Percentiles rank a stretch among this genome's conserved stretches.
These are phyloP conservation scores for Herpotrichia juniperi DNA, from an alignment of 2,329 filamentous ascomycete species.

Conservation along the genomic window DNA sequence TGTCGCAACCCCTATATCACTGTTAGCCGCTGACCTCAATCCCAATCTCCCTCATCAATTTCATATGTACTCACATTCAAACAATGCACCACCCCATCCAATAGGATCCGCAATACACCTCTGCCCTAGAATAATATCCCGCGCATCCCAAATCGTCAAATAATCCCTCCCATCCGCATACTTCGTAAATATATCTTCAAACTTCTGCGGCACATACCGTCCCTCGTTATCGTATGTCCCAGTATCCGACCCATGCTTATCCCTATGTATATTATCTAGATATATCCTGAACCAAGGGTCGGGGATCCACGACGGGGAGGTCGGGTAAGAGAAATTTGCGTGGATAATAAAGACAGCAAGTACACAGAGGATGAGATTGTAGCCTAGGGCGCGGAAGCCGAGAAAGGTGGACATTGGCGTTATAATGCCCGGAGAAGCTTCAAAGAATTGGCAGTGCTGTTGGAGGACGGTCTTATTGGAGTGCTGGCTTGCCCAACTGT, in stretches of 20 bases:
- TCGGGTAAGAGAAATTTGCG: constrained; percentile 57
- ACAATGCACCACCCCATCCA: constrained; percentile 52
- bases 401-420: constrained; percentile 59
- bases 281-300: constrained; percentile 52
- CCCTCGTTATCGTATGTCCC: constrained; percentile 54
- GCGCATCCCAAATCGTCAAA: constrained; percentile 48
- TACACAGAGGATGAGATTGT: constrained; percentile 50
- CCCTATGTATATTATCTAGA: constrained; percentile 48
- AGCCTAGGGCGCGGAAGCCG: constrained; percentile 56
- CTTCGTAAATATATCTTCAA: constrained; percentile 57
- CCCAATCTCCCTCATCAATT: background rate
- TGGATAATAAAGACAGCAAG: constrained; percentile 57
- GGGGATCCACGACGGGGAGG: constrained; percentile 49
- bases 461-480: constrained; percentile 54
- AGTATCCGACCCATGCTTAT: constrained; percentile 52
- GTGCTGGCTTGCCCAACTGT: constrained; percentile 46
- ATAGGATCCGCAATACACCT: constrained; percentile 50
- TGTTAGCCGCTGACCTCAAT: background rate
- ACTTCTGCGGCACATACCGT: constrained; percentile 52
- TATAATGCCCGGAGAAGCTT: constrained; percentile 60
- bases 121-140: constrained; percentile 49
- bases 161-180: constrained; percentile 49
- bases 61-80: constrained; percentile 46
- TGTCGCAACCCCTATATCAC: constrained; percentile 51
- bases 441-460: constrained; percentile 61